Base-by-base conservation (phyloP, 768 basidiomycete genomes). In the Lyophyllum atratum region DNA sequence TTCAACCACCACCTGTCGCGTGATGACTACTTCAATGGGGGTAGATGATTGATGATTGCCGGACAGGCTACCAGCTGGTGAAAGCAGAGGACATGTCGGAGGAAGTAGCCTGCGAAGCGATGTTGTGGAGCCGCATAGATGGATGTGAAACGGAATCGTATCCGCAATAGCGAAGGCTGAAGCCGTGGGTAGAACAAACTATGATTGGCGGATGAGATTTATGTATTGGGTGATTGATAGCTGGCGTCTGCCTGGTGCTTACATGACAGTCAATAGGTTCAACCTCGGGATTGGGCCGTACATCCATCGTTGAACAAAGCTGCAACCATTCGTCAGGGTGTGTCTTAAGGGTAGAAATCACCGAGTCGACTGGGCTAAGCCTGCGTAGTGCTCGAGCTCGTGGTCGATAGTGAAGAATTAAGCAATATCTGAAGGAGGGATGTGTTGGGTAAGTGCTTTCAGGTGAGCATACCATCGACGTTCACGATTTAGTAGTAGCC, bases 251-350 rank as follows among this genome's bases (percentile, higher is more conserved):
- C 10, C 33, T 33, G 42, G 33, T 15, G 70, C 81, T 61, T 63
- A 85, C 85, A 66, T 83, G 77, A 63, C 82, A 84, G 62, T 83
- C 75, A 21, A 80, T 72, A 15, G 78, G 75, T 40, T 72, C 68
- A 51, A 76, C 60, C 2, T 60, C 62, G 5, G 76, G 61, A 14
- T 65, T 66, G 29, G 65, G 67, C 21, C 74, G 69, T 33, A 68
- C 65, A 46, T 69, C 60, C 70, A 83, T 66, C 52, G 63, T 63
- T 60, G 76, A 55, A 54, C 76, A 57, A n/a, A 80, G 67, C 64
- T 86, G 80, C 49, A 71, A 70, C 85, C 84, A 87, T 61, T 86
- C 86, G 49, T 84, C 83, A 5, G 85, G 84, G 2, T 75, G 68
- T 0, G 74, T 68, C 63, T 86, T 86, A 55, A 87, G 65, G 0